Base-by-base conservation (phyloP, 1,284 basidiomycete genomes). In the Marasmius oreades region DNA sequence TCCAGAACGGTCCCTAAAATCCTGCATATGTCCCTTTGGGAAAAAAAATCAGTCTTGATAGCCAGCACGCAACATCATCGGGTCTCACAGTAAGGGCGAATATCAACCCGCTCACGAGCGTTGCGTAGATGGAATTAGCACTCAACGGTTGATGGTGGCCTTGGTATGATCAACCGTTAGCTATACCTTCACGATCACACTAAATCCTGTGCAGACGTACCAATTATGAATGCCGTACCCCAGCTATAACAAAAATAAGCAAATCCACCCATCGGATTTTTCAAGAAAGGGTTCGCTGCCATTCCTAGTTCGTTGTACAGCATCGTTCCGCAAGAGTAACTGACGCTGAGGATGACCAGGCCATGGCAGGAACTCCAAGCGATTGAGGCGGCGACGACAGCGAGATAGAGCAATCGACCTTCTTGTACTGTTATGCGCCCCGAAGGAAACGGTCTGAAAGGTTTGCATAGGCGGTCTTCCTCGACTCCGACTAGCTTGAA, bases 391-490 rank as follows among this genome's bases (percentile, higher is more conserved):
- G 53, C 44, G 65, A 66, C 34, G 57, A 54, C 67, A 18, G 46
- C 65, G 67, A 43, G 68, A 66, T 31, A 77, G 52, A 34, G 52
- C 10, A 1, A 59, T 43, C 33, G 56, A 0, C 73, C 73, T 1
- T 60, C 58, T 0, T 37, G 42, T 8, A 68, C 18, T 2, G 74
- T 65, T n/a, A 77, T 66, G 2, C 70, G 68, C 10, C 67, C 66
- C 2, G 72, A 59, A 0, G 71, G 71, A 20, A 76, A 61, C 1
- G 75, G 75, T 2, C 75, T 63, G 58, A 69, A 64, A 1, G 69
- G 65, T 54, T 75, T 73, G 55, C 75, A 71, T 16, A 66, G 52
- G 6, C 39, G 45, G 57, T 77, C 75, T 55, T 77, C 75, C 34
- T 69, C 66, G 3, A 66, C 36, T 1, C 63, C 63, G 24, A 55